Evolutionary conservation across 441 rosid species (phyloP).

Genomic region (Erodium trifolium): DNA sequence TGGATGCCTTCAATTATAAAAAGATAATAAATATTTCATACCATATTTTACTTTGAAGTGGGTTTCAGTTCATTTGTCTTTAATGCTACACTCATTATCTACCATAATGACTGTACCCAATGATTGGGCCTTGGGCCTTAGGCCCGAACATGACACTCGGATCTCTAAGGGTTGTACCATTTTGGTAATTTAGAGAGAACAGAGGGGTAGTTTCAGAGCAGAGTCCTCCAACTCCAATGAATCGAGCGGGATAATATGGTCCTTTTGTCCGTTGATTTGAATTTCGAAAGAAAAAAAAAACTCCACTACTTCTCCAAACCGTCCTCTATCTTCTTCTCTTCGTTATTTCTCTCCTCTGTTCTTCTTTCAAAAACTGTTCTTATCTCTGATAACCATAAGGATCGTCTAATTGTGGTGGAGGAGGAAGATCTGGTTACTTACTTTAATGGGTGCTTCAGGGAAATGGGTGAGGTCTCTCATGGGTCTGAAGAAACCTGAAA

Average conservation of each 20-base stretch:
- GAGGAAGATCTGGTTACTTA: neutral
- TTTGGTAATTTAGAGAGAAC: neutral
- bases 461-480: conserved; percentile 84
- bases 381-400: too few relatives aligned
- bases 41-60: too few relatives aligned
- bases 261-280: neutral
- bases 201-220: neutral
- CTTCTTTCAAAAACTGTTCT: neutral
- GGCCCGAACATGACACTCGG: neutral
- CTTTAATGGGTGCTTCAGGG: conserved; percentile 65
- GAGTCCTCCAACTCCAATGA: neutral
- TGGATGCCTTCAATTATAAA: too few relatives aligned
- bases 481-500: conserved; percentile 40
- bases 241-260: neutral
- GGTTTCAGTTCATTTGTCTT: neutral
- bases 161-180: neutral
- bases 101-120: neutral
- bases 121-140: neutral
- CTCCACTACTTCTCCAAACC: neutral
- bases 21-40: too few relatives aligned
- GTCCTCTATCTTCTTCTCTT: neutral
- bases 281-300: neutral
- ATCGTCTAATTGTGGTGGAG: too few relatives aligned
- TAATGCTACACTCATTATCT: too few relatives aligned
- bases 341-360: neutral